Conservation (phyloP, 306 rosid genomes). For the Trifolium fragiferum region DNA sequence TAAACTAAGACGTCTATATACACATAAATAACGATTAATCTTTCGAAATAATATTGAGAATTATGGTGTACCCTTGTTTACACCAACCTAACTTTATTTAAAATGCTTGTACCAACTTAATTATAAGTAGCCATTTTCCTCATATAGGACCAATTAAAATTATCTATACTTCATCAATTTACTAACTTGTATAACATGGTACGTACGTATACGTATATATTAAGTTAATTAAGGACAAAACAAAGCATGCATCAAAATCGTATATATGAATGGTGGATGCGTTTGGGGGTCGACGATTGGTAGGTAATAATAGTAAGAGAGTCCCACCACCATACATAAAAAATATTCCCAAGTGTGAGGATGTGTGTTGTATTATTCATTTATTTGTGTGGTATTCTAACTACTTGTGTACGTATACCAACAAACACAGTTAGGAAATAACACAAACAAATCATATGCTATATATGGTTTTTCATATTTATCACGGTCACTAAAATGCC, state of each 20-base stretch:
- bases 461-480: neutral
- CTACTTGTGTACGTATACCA: conserved; percentile 11
- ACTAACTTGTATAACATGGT: neutral
- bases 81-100: neutral
- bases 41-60: neutral
- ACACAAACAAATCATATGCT: conserved; percentile 1
- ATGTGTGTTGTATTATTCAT: neutral
- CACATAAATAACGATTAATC: neutral
- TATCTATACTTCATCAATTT: neutral
- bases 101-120: neutral
- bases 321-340: neutral
- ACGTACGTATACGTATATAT: neutral
- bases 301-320: neutral
- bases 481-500: conserved; percentile 20
- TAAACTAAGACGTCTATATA: neutral
- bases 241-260: neutral
- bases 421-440: neutral
- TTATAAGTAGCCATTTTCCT: neutral
- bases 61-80: neutral
- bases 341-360: neutral
- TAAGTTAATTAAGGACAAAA: neutral
- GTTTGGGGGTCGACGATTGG: conserved; percentile 18
- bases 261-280: neutral
- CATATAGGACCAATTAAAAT: neutral
- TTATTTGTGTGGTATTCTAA: conserved; percentile 11